phyloP scores from a whole-genome alignment of 2,329 filamentous ascomycete genomes.

The Hortaea sp. region DNA sequence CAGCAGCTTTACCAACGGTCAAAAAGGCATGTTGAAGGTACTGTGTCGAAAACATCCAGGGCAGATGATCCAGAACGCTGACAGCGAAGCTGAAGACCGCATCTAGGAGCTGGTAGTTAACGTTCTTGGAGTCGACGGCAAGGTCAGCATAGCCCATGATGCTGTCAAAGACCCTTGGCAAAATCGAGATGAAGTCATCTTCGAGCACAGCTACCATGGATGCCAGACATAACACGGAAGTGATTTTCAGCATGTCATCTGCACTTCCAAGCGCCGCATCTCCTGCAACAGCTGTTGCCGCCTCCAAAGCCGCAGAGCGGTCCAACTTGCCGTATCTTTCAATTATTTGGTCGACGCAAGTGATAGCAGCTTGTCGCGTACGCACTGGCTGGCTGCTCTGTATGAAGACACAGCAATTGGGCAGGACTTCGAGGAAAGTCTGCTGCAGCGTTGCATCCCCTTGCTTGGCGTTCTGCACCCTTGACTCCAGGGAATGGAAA shows the following conservation, averaged over 20 bases:
- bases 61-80: slow-evolving; percentile 69
- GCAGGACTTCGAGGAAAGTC: slow-evolving; percentile 43
- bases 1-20: background rate
- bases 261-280: slow-evolving; percentile 64
- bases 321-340: slow-evolving; percentile 96
- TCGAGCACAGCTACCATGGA: slow-evolving; percentile 82
- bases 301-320: slow-evolving; percentile 60
- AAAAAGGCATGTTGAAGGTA: slow-evolving; percentile 47
- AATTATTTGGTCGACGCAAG: slow-evolving; percentile 83
- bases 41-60: slow-evolving; percentile 74
- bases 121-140: slow-evolving; percentile 48
- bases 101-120: slow-evolving; percentile 56
- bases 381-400: slow-evolving; percentile 59
- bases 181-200: slow-evolving; percentile 72
- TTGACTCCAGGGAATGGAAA: slow-evolving; percentile 67
- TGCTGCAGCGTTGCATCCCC: slow-evolving; percentile 62
- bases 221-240: slow-evolving; percentile 80
- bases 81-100: slow-evolving; percentile 73
- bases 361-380: slow-evolving; percentile 76
- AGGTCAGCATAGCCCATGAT: slow-evolving; percentile 60
- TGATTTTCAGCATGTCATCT: slow-evolving; percentile 63
- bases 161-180: slow-evolving; percentile 65
- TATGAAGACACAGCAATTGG: slow-evolving; percentile 55
- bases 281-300: slow-evolving; percentile 68
- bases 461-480: slow-evolving; percentile 63